A percentile compares a stretch with the other conserved stretches of the same genome.
Conservation (phyloP, 257 asterid species). For the Solanum medicagineum region DNA sequence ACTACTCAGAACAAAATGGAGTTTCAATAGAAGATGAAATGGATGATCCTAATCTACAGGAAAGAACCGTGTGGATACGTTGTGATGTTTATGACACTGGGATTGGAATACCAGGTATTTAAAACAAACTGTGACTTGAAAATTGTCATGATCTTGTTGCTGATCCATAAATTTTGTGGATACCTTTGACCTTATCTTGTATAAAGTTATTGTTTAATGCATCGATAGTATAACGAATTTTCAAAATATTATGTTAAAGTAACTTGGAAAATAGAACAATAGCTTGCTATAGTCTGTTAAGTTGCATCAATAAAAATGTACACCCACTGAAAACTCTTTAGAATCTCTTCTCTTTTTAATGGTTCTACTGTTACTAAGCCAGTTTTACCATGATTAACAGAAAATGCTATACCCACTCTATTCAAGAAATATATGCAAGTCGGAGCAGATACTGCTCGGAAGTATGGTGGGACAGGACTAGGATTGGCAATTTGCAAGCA, state of each 20-base stretch:
- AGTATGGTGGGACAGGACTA: conserved; percentile 91
- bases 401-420: conserved; percentile 59
- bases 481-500: conserved; percentile 94
- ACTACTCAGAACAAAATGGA: conserved; percentile 5
- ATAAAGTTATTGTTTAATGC: neutral
- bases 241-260: neutral
- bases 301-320: neutral
- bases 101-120: conserved; percentile 86
- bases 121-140: neutral
- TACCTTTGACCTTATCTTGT: neutral
- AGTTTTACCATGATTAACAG: conserved; percentile 21
- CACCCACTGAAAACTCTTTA: neutral
- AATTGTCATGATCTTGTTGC: neutral
- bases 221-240: neutral
- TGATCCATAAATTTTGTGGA: neutral
- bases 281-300: neutral
- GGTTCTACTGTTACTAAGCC: neutral
- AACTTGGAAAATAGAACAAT: neutral
- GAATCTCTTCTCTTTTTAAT: neutral
- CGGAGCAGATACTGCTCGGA: conserved; percentile 83
- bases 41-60: conserved; percentile 13
- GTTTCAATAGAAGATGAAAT: conserved; percentile 23
- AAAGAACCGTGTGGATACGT: conserved; percentile 62
- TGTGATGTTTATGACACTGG: conserved; percentile 88
- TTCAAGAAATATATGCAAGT: conserved; percentile 96